A percentile compares a stretch with the other conserved stretches of the same genome.
These are phyloP conservation scores for Trametes polyzona DNA, from an alignment of 1,284 basidiomycete species.

Conservation along the genomic window DNA sequence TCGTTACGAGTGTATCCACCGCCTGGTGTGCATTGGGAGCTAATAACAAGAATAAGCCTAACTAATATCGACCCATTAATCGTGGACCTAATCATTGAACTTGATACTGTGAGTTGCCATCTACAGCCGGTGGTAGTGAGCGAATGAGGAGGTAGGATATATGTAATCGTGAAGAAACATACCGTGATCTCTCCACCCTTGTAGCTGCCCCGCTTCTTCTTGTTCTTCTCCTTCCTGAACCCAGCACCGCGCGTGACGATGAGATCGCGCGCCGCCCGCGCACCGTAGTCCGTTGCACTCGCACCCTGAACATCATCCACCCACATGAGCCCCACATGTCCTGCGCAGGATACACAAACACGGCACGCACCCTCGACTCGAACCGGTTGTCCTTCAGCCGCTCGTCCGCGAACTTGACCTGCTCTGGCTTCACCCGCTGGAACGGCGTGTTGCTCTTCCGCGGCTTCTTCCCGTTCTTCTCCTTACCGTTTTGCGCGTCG, in stretches of 20 bases:
- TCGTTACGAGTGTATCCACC: neutral
- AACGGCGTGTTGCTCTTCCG: conserved; percentile 68
- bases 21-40: neutral
- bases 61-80: too few species aligned
- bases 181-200: conserved; percentile 92
- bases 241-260: conserved; percentile 93
- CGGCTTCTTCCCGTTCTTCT: conserved; percentile 37
- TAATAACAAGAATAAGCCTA: neutral
- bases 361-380: conserved; percentile 67
- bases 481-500: conserved; percentile 19
- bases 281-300: conserved; percentile 83
- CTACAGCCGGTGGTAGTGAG: conserved; percentile 45
- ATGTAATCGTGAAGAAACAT: conserved; percentile 36
- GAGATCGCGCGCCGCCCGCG: conserved; percentile 83
- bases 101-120: conserved; percentile 86
- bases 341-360: neutral
- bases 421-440: conserved; percentile 79
- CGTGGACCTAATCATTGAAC: conserved; percentile 65
- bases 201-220: conserved; percentile 97
- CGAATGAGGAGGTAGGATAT: conserved; percentile 1
- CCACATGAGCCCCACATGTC: conserved; percentile 7
- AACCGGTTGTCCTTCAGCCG: conserved; percentile 84
- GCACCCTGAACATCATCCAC: conserved; percentile 58
- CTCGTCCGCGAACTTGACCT: conserved; percentile 58
- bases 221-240: conserved; percentile 99